Conservation (phyloP, 1,139 yeast genomes). For the Lodderomyces elongisporus region DNA sequence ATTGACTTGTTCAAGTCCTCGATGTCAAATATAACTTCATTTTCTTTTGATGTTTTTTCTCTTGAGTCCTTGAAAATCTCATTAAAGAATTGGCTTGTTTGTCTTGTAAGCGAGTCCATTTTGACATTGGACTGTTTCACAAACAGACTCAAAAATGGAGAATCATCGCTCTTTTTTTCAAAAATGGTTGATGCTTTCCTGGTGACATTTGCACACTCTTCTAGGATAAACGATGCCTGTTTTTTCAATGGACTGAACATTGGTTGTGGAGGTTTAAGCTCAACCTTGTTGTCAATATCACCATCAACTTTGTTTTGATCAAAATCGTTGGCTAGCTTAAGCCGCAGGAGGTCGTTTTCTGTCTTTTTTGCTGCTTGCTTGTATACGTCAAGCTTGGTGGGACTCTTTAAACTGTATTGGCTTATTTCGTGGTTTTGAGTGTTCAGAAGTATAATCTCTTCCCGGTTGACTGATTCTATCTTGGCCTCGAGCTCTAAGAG, state of each 20-base stretch:
- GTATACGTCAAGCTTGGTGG: constrained; percentile 7
- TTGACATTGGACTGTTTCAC: constrained; percentile 14
- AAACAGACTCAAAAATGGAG: neutral
- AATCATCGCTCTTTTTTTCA: constrained; percentile 2
- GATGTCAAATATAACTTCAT: too few relatives aligned
- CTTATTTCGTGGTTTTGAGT: too few relatives aligned
- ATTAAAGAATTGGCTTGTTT: constrained; percentile 20
- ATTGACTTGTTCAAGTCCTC: too few relatives aligned
- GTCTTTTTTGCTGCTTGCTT: constrained; percentile 11
- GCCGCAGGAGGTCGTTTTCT: constrained; percentile 9
- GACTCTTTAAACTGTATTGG: neutral
- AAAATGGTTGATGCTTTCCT: constrained; percentile 12
- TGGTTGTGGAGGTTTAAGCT: constrained; percentile 3
- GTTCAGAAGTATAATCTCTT: neutral
- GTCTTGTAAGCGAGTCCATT: constrained; percentile 18
- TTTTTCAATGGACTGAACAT: constrained; percentile 4
- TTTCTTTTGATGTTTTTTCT: too few relatives aligned
- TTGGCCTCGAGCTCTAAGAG: constrained; percentile 20
- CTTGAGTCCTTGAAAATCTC: constrained; percentile 8
- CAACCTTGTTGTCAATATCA: neutral
- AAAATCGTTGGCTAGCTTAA: constrained; percentile 5
- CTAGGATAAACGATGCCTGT: constrained; percentile 7
- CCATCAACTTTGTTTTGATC: too few relatives aligned
- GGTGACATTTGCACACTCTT: constrained; percentile 7
- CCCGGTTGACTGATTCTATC: constrained; percentile 3